These are phyloP conservation scores for Globisporangium viniferum DNA, from an alignment of 352 stramenopile species.

Conservation along the genomic window DNA sequence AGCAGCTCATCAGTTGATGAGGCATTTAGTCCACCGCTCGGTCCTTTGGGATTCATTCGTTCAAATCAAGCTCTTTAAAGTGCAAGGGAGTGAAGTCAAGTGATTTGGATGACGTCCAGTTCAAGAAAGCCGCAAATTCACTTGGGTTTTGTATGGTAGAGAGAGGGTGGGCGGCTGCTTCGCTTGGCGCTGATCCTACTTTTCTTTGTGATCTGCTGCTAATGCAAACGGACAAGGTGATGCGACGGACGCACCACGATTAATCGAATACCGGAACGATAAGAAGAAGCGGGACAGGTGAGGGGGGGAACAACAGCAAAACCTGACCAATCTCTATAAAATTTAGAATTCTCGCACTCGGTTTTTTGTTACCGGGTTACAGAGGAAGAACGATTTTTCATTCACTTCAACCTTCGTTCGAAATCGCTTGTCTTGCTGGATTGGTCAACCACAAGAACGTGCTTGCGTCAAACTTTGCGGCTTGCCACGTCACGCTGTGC, in stretches of 20 bases:
- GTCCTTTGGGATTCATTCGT: neutral
- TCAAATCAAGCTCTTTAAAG: neutral
- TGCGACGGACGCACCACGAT: slow-evolving; percentile 9
- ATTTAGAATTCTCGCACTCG: neutral
- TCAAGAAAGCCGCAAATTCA: neutral
- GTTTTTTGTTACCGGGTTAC: neutral
- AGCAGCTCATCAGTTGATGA: slow-evolving; percentile 1
- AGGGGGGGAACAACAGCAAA: neutral
- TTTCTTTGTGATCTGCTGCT: slow-evolving; percentile 9
- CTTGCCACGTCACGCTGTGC: neutral
- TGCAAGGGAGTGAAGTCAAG: neutral
- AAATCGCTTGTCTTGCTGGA: neutral
- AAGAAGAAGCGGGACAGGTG: neutral
- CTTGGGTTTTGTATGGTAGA: neutral
- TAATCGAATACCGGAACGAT: slow-evolving; percentile 8
- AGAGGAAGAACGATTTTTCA: neutral
- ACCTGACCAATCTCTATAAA: neutral
- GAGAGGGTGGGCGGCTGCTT: neutral
- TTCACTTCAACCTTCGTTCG: neutral
- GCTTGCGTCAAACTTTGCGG: neutral
- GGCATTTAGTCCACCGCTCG: neutral
- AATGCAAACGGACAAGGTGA: slow-evolving; percentile 7
- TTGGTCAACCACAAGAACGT: neutral
- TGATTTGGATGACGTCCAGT: neutral
- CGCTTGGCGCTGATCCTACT: neutral